Evolutionary conservation across 176 grass and related monocot species (phyloP).

Genomic region (Triticum monococcum): DNA sequence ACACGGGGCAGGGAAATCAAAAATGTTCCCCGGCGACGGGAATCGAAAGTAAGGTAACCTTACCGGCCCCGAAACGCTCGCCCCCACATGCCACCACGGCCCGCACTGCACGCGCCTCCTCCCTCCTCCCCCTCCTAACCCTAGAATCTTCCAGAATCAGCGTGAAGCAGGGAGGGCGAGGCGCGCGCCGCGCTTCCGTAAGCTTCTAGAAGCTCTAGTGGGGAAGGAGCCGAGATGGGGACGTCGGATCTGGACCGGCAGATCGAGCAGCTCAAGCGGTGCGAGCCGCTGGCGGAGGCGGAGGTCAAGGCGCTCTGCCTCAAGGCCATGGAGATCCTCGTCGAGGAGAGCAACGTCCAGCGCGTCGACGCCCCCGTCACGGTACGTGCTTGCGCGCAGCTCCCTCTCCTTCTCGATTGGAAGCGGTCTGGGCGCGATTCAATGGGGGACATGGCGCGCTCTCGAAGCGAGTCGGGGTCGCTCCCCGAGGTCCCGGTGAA

Average conservation of each 20-base stretch:
- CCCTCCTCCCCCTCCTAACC: not conserved
- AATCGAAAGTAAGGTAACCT: not conserved
- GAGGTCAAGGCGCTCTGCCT: constrained; percentile 98
- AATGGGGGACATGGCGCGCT: not conserved
- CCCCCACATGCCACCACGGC: constrained; percentile 4
- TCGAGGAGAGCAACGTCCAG: constrained; percentile 99
- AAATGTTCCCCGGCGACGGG: not conserved
- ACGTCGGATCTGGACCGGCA: constrained; percentile 94
- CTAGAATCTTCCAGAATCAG: constrained; percentile 51
- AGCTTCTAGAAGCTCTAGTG: constrained; percentile 32
- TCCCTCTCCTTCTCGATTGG: not conserved
- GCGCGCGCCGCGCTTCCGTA: constrained; percentile 19
- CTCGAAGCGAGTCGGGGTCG: not conserved
- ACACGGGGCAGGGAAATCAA: not conserved
- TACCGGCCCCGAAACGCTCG: not conserved
- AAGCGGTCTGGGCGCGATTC: not conserved
- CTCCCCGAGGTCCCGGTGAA: not conserved
- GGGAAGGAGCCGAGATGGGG: constrained; percentile 23
- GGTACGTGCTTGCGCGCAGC: constrained; percentile 26
- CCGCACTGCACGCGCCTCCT: not conserved
- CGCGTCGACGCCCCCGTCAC: constrained; percentile 94
- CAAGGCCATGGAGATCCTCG: constrained; percentile 99
- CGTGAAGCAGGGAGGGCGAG: not conserved
- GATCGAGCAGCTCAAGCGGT: constrained; percentile 98
- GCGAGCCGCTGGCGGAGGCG: constrained; percentile 90